Conservation (phyloP, 108 stramenopile species). For the Aurantiochytrium sp. region DNA sequence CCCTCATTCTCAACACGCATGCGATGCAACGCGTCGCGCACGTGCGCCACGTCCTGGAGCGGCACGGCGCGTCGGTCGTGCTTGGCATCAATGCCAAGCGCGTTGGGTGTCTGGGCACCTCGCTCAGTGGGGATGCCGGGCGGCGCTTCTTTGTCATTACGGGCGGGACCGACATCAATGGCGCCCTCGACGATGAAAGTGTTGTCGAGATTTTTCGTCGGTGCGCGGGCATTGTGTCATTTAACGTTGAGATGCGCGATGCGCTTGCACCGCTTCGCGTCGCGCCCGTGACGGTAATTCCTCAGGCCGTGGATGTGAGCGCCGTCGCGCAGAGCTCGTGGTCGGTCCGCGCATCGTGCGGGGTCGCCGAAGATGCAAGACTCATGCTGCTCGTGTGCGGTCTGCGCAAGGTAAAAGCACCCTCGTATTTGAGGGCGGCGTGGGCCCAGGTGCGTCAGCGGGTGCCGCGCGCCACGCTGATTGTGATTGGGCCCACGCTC, state of each 20-base stretch:
- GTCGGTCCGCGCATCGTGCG: not conserved
- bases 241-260: not conserved
- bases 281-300: not conserved
- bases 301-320: not conserved
- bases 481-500: not conserved
- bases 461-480: not conserved
- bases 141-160: not conserved
- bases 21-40: not conserved
- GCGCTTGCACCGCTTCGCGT: not conserved
- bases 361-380: not conserved
- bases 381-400: not conserved
- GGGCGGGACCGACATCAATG: conserved; percentile 4
- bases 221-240: not conserved
- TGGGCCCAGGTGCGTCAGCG: not conserved
- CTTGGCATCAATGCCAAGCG: conserved; percentile 16
- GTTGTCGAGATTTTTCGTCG: not conserved
- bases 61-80: not conserved
- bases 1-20: not conserved
- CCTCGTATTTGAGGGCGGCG: not conserved
- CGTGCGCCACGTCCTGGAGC: not conserved
- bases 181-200: not conserved
- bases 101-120: not conserved
- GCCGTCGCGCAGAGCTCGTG: not conserved
- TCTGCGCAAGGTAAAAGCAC: not conserved
- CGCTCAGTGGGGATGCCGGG: not conserved